Evolutionary conservation across 140 eudicot species (phyloP), one percentile per base, ranked within the genome.

Genomic region (Bidens hawaiensis): DNA sequence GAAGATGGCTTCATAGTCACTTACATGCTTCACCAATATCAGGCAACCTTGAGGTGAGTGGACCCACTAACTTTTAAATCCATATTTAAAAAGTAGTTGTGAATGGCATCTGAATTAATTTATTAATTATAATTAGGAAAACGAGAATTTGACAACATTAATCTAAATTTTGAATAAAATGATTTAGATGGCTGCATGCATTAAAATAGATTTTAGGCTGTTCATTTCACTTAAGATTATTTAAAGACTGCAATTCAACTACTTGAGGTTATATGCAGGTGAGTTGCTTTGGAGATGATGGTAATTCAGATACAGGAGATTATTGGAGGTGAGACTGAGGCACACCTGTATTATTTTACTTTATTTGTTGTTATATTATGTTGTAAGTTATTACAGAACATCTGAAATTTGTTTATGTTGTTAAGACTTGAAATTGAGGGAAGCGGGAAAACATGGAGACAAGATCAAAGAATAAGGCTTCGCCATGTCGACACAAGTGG

Each of bases 1-100:
- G 91, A 43, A 91, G 68, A 71, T 91, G 98, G 98, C 82, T 91
- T 33, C 98, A 91, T 73, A 87, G 95, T 69, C 98, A 91, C 80
- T 71, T 91, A 77, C 96, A 87, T 70, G 96, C 96, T 74, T 91
- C 98, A 28, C 98, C 98, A 8, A 84, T 91, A 68, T 82, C 98
- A 3, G 93, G 96, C 64, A 91, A 91, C 67, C 46, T 87, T 45
- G 98, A 91, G 96, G 98, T 91, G 17, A 11, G 74, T 16, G 13
- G 56, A 27, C 60, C 60, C 60, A 14, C 38, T 1, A 56, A 26
- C 43, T 56, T 31, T n/a, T 55, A 10, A 14, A 19, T 56, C 23
- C 56, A 0, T 41, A 5, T 42, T 8, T 10, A 10, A 5, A 23
- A 52, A 5, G 4, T 10, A 52, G 0, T 12, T 25, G 16, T 27